Base-by-base conservation (phyloP, 2,329 filamentous ascomycete genomes). In the Colletotrichum gigasporum region DNA sequence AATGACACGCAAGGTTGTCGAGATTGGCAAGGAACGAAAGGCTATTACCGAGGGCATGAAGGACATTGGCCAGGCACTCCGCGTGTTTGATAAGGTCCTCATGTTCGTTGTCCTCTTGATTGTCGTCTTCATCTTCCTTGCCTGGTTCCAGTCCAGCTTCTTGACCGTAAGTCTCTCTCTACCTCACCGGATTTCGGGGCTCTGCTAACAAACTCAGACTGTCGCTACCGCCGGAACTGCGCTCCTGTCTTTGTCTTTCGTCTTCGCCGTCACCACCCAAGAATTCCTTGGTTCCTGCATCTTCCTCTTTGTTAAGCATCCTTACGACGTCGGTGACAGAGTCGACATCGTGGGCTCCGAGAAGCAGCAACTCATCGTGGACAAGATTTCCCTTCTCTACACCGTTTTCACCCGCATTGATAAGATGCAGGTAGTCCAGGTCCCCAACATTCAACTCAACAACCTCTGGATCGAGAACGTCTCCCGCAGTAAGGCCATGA, bases 251-350 rank as follows among this genome's bases (percentile, higher is more conserved):
- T 83, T 98, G n/a, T 97, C 95, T 4, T 99, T 99, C 80, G 91
- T 97, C 70, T 98, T 99, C 76, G 90, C 94, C 22, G 91, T 91
- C 59, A 97, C 94, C 2, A 90, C 91, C 3, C 94, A 97, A 78
- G 96, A 99, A 78, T 91, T 99, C 68, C 87, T 99, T n/a, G 95
- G 95, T 72, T 97, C 94, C 35, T 98, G 95, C 82, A 97, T 99
- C 73, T 99, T 99, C 82, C 82, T 99, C 1, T 99, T 99, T 72
- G 93, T 98, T 82, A 99, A 99, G 83, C 96, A 99, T 76, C 95
- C 96, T 0, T 98, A 92, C 76, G 96, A 99, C 75, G 94, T 98
- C 20, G 94, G 95, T 66, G 96, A 99, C 76, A 90, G 96, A 24
- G 92, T 98, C 42, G 94, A 97, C 71, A 91, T 98, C 68, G 80